phyloP scores from a whole-genome alignment of 176 grass and related monocot species.

The Hordeum marinum region DNA sequence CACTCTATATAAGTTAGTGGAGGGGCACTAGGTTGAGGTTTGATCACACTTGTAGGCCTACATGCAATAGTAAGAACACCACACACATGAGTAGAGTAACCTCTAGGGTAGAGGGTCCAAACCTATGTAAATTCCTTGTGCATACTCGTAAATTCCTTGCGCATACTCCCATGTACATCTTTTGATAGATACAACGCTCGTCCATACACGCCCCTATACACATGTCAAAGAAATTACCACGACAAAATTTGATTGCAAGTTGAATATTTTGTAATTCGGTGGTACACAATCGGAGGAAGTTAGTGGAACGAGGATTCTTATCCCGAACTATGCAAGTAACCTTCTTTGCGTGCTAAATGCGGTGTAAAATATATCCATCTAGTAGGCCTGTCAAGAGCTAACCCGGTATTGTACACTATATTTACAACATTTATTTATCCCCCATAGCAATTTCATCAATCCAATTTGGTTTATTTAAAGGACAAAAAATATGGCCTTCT shows the following conservation, averaged over 20 bases:
- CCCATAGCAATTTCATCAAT: not conserved
- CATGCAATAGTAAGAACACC: no score
- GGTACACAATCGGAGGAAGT: not conserved
- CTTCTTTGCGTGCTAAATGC: not conserved
- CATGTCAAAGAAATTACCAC: no score
- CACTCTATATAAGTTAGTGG: no score
- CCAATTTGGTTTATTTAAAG: slow-evolving; percentile 22
- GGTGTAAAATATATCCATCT: not conserved
- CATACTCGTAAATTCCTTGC: no score
- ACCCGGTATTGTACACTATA: not conserved
- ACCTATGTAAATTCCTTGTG: no score
- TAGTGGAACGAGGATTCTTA: not conserved
- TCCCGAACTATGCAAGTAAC: not conserved
- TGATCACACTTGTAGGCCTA: no score
- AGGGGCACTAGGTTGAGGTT: no score
- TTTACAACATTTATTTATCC: not conserved
- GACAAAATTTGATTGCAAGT: not conserved
- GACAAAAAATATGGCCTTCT: slow-evolving; percentile 44
- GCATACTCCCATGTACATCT: no score
- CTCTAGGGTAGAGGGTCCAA: no score
- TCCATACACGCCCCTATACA: no score
- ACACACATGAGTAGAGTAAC: no score
- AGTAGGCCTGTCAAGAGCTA: not conserved
- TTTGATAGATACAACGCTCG: no score
- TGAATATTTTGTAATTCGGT: not conserved